Percentiles rank a stretch among this genome's conserved stretches.
These are phyloP conservation scores for Pseudopediastrum boryanum DNA, from an alignment of 139 green algal genomes.

Conservation along the genomic window DNA sequence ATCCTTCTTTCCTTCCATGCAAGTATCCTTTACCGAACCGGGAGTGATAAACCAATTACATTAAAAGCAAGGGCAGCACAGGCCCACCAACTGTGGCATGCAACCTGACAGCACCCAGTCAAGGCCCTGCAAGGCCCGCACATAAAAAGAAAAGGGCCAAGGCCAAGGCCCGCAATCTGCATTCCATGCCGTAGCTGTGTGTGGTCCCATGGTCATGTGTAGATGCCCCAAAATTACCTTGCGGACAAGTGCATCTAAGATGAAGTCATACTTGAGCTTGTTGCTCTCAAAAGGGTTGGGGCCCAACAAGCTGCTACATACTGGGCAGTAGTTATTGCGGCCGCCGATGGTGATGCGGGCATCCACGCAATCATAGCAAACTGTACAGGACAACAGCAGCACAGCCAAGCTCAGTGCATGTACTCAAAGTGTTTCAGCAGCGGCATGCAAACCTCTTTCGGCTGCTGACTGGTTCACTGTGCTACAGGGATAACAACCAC, in stretches of 20 bases:
- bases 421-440: neutral
- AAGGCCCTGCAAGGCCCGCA: no score
- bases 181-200: no score
- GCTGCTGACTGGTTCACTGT: neutral
- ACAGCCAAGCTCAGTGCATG: neutral
- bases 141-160: no score
- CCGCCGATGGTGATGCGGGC: constrained; percentile 40
- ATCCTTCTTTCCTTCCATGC: no score
- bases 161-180: no score
- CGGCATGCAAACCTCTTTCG: neutral
- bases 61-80: no score
- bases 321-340: constrained; percentile 44
- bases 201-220: no score
- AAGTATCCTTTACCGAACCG: no score
- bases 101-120: no score
- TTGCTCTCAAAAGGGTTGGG: constrained; percentile 50
- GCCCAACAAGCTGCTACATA: constrained; percentile 45
- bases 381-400: constrained; percentile 5
- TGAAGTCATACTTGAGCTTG: constrained; percentile 46
- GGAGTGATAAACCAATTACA: no score
- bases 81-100: no score
- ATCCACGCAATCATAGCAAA: constrained; percentile 52
- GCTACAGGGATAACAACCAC: neutral
- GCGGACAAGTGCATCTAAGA: constrained; percentile 39
- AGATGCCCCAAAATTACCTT: no score